Evolutionary conservation across 139 green algal species (phyloP), one percentile per base, ranked within the genome.

Genomic region (Volvox reticuliferus): DNA sequence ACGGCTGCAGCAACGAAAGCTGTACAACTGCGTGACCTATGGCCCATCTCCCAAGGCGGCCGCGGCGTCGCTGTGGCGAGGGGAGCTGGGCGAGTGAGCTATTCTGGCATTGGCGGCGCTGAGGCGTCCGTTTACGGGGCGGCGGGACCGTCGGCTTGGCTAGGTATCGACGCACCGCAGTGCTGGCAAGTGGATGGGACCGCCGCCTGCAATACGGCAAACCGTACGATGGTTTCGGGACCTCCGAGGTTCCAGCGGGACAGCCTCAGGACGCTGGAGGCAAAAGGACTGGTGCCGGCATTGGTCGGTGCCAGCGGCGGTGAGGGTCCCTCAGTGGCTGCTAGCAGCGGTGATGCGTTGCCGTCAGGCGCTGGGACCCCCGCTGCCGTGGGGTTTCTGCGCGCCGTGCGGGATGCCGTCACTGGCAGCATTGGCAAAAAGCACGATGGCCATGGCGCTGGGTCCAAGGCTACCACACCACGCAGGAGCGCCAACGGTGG

Each of bases 251-350:
- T 87, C 81, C 30, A 76, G n/a, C 61, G 81, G 18, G 81, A 61
- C 14, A 76, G 81, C 61, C 81, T 87, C 2, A 62, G 81, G 2
- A 87, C 61, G 30, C 81, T 87, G 61, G 81, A 87, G 61, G 79
- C 79, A 1, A 37, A 55, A 24, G 79, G 50, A 44, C 37, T 68
- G 78, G 36, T 37, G 28, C 17, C 79, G 6, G 24, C 50, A 86
- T 55, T 1, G 50, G 65, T 12, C 65, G 65, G 65, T 73, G 65
- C 21, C 65, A 28, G 65, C 65, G 65, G 76, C 26, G 26, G 32
- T 19, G 26, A 17, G 76, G 26, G 76, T 79, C 71, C 32, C 28
- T 37, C 71, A 24, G 65, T 28, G 21, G 12, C 12, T 19, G 33
- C 76, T 19, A 19, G 28, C 76, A 19, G 6, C 37, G 78, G 36